A percentile compares a stretch with the other conserved stretches of the same genome.
These are phyloP conservation scores for Claviceps arundinis DNA, from an alignment of 2,329 filamentous ascomycete genomes.

Conservation along the genomic window DNA sequence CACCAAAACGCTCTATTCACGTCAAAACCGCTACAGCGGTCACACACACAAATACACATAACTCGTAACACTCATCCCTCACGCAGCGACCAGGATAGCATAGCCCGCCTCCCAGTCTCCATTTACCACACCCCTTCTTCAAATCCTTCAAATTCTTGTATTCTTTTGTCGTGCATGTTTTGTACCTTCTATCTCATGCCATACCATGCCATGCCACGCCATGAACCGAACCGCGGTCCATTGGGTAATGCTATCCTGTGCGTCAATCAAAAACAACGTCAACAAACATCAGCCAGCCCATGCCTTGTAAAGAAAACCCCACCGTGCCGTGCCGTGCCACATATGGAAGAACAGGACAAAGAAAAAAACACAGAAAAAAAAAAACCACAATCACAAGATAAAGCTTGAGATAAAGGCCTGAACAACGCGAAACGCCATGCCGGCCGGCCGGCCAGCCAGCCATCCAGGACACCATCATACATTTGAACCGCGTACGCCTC, in stretches of 20 bases:
- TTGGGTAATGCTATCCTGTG: conserved; percentile 1
- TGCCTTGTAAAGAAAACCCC: conserved; percentile 3
- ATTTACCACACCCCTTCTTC: too few species aligned
- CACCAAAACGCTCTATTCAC: too few species aligned
- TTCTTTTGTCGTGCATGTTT: neutral
- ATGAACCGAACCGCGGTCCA: neutral
- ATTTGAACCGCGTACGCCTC: conserved; percentile 2
- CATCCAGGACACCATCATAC: neutral
- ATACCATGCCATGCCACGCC: too few species aligned
- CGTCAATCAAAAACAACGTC: neutral
- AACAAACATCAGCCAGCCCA: neutral
- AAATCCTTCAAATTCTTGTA: neutral
- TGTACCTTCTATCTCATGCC: conserved; percentile 9
- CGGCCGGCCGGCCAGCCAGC: conserved; percentile 1
- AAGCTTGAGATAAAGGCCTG: neutral
- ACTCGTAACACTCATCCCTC: neutral
- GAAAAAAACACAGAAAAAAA: neutral
- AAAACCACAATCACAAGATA: neutral
- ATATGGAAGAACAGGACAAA: neutral
- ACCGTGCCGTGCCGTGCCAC: conserved; percentile 3
- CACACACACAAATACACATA: too few species aligned
- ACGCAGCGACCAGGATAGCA: neutral
- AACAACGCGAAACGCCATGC: conserved; percentile 6
- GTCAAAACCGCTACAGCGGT: too few species aligned
- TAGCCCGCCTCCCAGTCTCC: neutral